Percentiles rank a stretch among this genome's conserved stretches.
Evolutionary conservation across 2,329 filamentous ascomycete species (phyloP).

Genomic region (Cercospora brassicicola): DNA sequence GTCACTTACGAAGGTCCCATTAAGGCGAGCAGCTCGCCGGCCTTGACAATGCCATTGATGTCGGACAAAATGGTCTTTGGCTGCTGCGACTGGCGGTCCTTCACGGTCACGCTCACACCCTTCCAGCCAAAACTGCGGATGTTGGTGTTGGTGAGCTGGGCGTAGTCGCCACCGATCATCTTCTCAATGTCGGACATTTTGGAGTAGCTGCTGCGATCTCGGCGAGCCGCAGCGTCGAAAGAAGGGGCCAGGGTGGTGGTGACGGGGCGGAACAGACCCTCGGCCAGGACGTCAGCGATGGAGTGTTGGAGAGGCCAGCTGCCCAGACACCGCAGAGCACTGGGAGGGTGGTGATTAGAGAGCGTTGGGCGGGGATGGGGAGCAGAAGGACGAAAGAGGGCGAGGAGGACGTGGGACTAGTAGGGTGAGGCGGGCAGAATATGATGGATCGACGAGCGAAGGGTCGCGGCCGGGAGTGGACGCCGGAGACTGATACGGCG

Average conservation of each 20-base stretch:
- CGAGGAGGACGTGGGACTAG: not conserved
- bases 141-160: conserved; percentile 62
- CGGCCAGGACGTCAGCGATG: not conserved
- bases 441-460: not conserved
- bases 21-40: conserved; percentile 72
- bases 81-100: conserved; percentile 66
- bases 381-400: not conserved
- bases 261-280: not conserved
- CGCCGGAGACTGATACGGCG: conserved; percentile 1
- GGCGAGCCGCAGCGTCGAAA: conserved; percentile 26
- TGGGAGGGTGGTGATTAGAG: not conserved
- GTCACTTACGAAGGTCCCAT: conserved; percentile 68
- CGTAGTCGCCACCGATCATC: conserved; percentile 46
- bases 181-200: conserved; percentile 52
- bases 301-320: conserved; percentile 1
- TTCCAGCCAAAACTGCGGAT: conserved; percentile 67
- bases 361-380: not conserved
- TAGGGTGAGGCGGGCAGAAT: not conserved
- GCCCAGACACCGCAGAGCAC: not conserved
- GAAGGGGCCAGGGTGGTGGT: conserved; percentile 29
- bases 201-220: conserved; percentile 38
- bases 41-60: conserved; percentile 64
- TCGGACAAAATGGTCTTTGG: conserved; percentile 63
- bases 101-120: conserved; percentile 67
- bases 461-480: conserved; percentile 1